phyloP scores from a whole-genome alignment of 75 land plant genomes.

The Isoetes taiwanensis region DNA sequence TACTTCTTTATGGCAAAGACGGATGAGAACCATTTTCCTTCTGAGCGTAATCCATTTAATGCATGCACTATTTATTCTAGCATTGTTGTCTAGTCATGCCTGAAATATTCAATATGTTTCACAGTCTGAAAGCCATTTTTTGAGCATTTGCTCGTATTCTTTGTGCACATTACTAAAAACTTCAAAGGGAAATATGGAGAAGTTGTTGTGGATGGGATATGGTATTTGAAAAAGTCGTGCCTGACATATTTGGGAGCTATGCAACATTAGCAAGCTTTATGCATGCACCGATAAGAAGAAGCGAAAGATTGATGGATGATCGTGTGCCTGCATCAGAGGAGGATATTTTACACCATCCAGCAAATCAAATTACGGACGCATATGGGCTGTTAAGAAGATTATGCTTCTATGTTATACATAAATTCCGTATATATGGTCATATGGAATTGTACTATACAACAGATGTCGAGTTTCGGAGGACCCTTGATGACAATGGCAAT shows the following conservation, averaged over 20 bases:
- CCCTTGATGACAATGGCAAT: neutral
- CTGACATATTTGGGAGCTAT: neutral
- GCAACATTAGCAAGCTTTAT: neutral
- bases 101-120: neutral
- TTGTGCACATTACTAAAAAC: neutral
- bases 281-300: neutral
- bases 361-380: slow-evolving; percentile 3
- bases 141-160: neutral
- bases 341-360: neutral
- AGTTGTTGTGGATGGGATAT: neutral
- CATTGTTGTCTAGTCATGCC: neutral
- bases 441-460: slow-evolving; percentile 5
- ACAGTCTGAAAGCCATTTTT: neutral
- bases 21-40: slow-evolving; percentile 2
- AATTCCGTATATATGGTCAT: neutral
- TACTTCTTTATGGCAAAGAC: neutral
- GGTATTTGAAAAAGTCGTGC: slow-evolving; percentile 1
- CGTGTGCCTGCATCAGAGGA: slow-evolving; percentile 1
- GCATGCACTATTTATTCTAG: neutral
- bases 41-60: neutral
- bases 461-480: neutral
- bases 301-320: neutral
- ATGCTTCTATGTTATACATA: slow-evolving; percentile 3
- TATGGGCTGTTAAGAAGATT: slow-evolving; percentile 1
- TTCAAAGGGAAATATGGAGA: neutral